Conservation (phyloP, 2,329 filamentous ascomycete species). For the Cladophialophora immunda region DNA sequence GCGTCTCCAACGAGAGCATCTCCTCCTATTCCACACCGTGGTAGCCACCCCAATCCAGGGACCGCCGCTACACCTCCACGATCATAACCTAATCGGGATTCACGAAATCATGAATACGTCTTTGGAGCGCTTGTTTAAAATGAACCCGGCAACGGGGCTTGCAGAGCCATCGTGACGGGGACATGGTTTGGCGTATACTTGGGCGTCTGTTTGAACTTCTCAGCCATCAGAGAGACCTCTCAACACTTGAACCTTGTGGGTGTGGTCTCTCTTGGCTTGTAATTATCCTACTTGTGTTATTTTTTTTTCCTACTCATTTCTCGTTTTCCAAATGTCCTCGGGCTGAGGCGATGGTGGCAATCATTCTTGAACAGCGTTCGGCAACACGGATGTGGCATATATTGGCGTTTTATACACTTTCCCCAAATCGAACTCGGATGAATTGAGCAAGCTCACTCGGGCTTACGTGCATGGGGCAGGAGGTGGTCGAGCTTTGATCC, state of each 20-base stretch:
- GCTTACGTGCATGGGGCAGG: constrained; percentile 18
- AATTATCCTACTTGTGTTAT: constrained; percentile 23
- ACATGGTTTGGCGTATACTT: constrained; percentile 15
- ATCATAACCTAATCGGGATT: constrained; percentile 22
- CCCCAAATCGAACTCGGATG: background rate
- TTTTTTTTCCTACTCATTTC: constrained; percentile 9
- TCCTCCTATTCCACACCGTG: constrained; percentile 38
- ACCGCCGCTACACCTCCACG: constrained; percentile 32
- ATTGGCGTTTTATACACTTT: constrained; percentile 25
- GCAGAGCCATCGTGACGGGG: background rate
- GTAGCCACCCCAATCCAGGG: constrained; percentile 28
- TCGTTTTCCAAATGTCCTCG: background rate
- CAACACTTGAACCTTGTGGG: background rate
- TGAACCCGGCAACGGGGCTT: background rate
- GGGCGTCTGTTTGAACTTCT: constrained; percentile 14
- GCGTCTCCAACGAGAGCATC: constrained; percentile 39
- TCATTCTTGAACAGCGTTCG: constrained; percentile 15
- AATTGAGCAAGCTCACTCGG: constrained; percentile 3
- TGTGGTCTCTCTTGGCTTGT: constrained; percentile 15
- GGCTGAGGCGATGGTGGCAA: background rate
- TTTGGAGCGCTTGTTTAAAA: background rate
- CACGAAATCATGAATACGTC: constrained; percentile 19
- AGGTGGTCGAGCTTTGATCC: constrained; percentile 29
- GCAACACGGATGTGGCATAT: constrained; percentile 19
- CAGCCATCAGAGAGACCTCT: background rate